Base-by-base conservation (phyloP, 345 rosid species). In the Linum trigynum region DNA sequence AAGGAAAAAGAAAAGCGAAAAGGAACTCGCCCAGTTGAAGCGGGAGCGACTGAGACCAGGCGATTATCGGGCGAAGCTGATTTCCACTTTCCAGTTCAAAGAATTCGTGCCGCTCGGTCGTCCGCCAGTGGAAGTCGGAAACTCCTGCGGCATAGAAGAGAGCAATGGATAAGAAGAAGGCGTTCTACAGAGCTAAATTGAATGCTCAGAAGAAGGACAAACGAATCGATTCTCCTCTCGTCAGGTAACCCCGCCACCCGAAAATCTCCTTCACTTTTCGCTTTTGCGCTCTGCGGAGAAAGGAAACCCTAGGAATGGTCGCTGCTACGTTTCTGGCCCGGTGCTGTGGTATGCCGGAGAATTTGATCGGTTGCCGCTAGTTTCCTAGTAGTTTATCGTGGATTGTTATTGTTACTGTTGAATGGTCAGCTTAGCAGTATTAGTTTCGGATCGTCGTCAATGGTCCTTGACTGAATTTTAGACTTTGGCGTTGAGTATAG, bases 141-240 rank as follows among this genome's bases (percentile, higher is more conserved):
- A 23, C 32, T 23, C 32, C 32, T 23, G 32, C 53, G 53, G 15
- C 53, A 48, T 48, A 12, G 14, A 15, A 48, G 14, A 7, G 11
- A 12, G 38, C 1, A 15, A 92, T 92, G 98, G 97, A 90, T 69
- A 89, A 76, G 77, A 23, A 23, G 32, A 94, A 81, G 69, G 95
- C 96, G 4, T 14, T 88, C 72, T 94, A 84, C 76, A 94, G 97
- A 5, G 87, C 99, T 16, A 90, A 84, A 75, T 74, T 88, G 68
- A 88, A 82, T 66, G 99, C 96, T 0, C 84, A 83, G 77, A 94
- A 79, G 86, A 94, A 88, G 75, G 88, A 82, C 0, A 77, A 83
- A 57, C 91, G 89, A 67, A 85, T 94, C 35, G 88, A 94, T 70
- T 90, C 97, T 73, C 91, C 96, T 63, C 91, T 90, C 59, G 92